Evolutionary conservation across 2,329 filamentous ascomycete genomes (phyloP), one percentile per base, ranked within the genome.

Genomic region (Venturia carpophila): DNA sequence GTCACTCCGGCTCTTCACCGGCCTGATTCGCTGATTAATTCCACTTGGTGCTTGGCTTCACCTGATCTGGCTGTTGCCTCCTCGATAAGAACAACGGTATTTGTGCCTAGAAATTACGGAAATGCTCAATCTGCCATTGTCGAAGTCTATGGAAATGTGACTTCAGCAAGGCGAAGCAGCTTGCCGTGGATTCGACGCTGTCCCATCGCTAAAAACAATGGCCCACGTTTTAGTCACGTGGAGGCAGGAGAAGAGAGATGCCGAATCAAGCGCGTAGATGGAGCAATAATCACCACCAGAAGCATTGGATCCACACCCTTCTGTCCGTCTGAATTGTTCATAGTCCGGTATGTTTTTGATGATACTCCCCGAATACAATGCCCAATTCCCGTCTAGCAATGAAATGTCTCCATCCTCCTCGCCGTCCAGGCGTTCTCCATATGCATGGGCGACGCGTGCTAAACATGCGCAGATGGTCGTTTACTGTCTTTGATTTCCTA

Each of bases 261-360:
- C 52, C 52, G 52, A 58, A 58, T 34, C 21, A 34, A 34, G 52
- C 52, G 52, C 52, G 52, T 58, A 52, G 39, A 52, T 27, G 52
- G 52, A 37, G 52, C 52, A 58, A 58, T 58, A 58, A 58, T 58
- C 52, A 58, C 52, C 52, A 58, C 52, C 52, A 58, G 52, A 58
- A 58, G 52, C 52, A 58, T 58, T 58, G 52, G 52, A 58, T 58
- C 52, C 52, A 37, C 52, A 27, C 39, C 60, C 60, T 45, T 45
- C 19, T n/a, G 24, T 61, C 60, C 60, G 42, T 61, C 42, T 61
- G 27, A 61, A 61, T 42, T 45, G 37, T 61, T 30, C 39, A 42
- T 42, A 61, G 60, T 45, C 60, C 60, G 60, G 60, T 61, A 61
- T 61, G 60, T 61, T n/a, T 42, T 27, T 42, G 39, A 61, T 61